Evolutionary conservation across 164 flowering plant species (phyloP).

Genomic region (Dillenia suffruticosa): DNA sequence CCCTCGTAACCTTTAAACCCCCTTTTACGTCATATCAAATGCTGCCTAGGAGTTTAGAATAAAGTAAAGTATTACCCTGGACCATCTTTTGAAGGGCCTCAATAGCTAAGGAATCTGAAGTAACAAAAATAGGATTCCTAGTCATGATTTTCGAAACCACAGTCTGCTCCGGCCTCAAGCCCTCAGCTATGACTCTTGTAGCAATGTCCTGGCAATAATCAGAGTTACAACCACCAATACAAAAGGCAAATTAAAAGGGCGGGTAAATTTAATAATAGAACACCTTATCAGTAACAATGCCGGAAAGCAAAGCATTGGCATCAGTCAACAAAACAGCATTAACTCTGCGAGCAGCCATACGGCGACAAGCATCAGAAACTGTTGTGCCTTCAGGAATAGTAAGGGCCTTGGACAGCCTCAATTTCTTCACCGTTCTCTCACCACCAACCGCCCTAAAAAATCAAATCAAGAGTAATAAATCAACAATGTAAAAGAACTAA

Average conservation of each 20-base stretch:
- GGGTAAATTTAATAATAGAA: background rate
- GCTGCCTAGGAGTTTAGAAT: no score
- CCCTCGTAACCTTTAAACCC: no score
- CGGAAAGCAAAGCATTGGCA: slow-evolving; percentile 83
- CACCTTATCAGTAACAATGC: slow-evolving; percentile 91
- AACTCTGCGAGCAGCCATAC: slow-evolving; percentile 90
- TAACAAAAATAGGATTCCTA: slow-evolving; percentile 83
- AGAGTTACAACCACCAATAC: background rate
- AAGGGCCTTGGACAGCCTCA: slow-evolving; percentile 86
- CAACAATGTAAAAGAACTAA: no score
- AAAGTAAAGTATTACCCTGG: slow-evolving; percentile 44
- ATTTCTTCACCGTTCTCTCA: slow-evolving; percentile 92
- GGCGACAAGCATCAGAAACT: slow-evolving; percentile 85
- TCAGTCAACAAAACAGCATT: slow-evolving; percentile 91
- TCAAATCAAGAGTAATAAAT: background rate
- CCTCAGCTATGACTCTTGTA: slow-evolving; percentile 86
- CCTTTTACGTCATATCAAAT: no score
- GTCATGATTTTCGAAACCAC: slow-evolving; percentile 90
- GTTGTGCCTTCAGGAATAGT: slow-evolving; percentile 93
- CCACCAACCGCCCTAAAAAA: slow-evolving; percentile 39
- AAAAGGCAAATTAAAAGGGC: slow-evolving; percentile 1
- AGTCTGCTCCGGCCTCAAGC: slow-evolving; percentile 83
- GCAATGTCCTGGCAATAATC: slow-evolving; percentile 63
- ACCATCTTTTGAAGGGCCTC: slow-evolving; percentile 98
- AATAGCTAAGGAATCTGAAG: slow-evolving; percentile 82